Evolutionary conservation across 164 flowering plant species (phyloP).

Genomic region (Chimonanthus salicifolius): DNA sequence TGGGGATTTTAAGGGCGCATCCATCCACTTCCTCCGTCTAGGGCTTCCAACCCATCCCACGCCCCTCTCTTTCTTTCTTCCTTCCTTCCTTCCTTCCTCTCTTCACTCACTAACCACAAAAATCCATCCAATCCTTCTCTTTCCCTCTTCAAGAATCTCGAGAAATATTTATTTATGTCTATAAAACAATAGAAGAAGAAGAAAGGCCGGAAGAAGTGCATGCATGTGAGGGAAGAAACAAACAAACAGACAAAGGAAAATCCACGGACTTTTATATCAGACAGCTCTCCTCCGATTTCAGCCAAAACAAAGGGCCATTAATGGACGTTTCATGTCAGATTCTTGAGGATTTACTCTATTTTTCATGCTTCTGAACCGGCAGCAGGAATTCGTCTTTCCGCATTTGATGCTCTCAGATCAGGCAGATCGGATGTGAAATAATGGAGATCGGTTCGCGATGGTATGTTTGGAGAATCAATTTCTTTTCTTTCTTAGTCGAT

Average conservation of each 20-base stretch:
- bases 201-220: not conserved
- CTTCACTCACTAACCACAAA: not conserved
- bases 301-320: slow-evolving; percentile 4
- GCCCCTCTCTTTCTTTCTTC: not conserved
- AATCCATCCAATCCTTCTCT: not conserved
- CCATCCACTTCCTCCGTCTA: slow-evolving; percentile 7
- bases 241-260: not conserved
- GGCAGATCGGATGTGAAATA: not conserved
- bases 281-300: not conserved
- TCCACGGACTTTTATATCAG: not conserved
- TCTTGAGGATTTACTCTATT: too few species aligned
- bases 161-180: not conserved
- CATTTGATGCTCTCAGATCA: not conserved
- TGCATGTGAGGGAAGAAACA: not conserved
- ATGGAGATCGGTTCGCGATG: not conserved
- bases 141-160: not conserved
- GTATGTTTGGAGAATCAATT: slow-evolving; percentile 6
- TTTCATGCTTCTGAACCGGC: too few species aligned
- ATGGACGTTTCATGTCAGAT: slow-evolving; percentile 7
- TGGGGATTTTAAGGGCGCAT: slow-evolving; percentile 16
- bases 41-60: not conserved
- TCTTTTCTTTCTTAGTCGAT: slow-evolving; percentile 2
- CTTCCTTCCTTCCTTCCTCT: not conserved
- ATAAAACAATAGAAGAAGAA: too few species aligned
- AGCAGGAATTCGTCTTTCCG: not conserved